Evolutionary conservation across 2,329 filamentous ascomycete genomes (phyloP).

Genomic region (Myriosclerotinia scirpicola): DNA sequence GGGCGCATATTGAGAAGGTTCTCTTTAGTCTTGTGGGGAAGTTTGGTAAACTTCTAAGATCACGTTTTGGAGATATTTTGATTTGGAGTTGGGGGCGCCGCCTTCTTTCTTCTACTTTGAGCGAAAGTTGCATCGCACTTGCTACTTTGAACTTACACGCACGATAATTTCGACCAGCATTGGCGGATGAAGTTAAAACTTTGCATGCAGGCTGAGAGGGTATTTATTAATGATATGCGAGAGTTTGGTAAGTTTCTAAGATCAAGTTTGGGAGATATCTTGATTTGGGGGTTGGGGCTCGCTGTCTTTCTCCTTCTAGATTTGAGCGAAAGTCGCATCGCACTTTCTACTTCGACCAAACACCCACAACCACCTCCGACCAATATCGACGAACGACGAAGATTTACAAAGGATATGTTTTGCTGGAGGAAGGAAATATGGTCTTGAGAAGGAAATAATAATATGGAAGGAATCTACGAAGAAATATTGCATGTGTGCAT

Average conservation of each 20-base stretch:
- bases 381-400: neutral
- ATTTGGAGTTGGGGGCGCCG: slow-evolving; percentile 3
- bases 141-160: neutral
- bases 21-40: neutral
- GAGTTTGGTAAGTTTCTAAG: neutral
- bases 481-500: neutral
- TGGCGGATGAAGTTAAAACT: neutral
- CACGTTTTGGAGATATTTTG: neutral
- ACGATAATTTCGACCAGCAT: neutral
- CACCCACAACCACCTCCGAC: neutral
- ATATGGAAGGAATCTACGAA: neutral
- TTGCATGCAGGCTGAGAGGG: fast-evolving
- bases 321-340: slow-evolving; percentile 5
- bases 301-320: neutral
- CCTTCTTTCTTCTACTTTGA: neutral
- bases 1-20: fast-evolving
- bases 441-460: neutral
- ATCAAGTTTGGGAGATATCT: neutral
- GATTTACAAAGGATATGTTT: neutral
- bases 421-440: neutral
- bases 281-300: neutral
- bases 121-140: neutral
- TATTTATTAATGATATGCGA: neutral
- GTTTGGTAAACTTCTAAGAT: slow-evolving; percentile 6
- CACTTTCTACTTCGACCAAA: neutral